These are phyloP conservation scores for Phoma herbarum DNA, from an alignment of 2,329 filamentous ascomycete species.

Conservation along the genomic window DNA sequence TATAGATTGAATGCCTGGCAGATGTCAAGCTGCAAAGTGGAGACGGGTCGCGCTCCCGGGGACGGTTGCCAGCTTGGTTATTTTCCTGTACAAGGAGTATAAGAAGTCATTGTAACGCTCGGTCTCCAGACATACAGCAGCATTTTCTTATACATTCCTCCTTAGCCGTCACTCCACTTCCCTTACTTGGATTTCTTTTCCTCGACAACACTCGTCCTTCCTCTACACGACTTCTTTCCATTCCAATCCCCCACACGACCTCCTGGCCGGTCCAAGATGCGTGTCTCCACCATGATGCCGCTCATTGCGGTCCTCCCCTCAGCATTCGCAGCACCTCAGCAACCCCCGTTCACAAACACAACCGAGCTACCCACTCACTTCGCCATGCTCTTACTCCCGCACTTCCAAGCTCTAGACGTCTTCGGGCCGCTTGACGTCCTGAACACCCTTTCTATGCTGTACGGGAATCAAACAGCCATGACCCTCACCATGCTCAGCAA, in stretches of 20 bases:
- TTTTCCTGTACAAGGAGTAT: neutral
- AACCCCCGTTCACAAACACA: slow-evolving; percentile 35
- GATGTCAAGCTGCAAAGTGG: slow-evolving; percentile 13
- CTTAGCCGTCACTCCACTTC: neutral
- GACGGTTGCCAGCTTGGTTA: neutral
- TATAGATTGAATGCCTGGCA: slow-evolving; percentile 5
- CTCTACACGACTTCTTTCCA: too few relatives aligned
- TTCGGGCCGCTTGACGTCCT: slow-evolving; percentile 59
- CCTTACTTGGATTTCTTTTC: neutral
- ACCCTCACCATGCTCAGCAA: slow-evolving; percentile 38
- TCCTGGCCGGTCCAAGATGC: slow-evolving; percentile 10
- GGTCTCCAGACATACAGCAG: neutral
- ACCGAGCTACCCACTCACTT: slow-evolving; percentile 35
- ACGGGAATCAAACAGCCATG: slow-evolving; percentile 34
- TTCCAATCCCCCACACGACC: neutral
- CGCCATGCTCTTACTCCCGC: slow-evolving; percentile 34
- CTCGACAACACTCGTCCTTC: neutral
- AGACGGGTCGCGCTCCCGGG: neutral
- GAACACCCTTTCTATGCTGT: slow-evolving; percentile 40
- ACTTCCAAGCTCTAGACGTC: slow-evolving; percentile 46
- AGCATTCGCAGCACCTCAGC: slow-evolving; percentile 20
- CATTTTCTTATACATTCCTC: neutral
- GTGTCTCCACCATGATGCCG: slow-evolving; percentile 20
- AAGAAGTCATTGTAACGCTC: neutral
- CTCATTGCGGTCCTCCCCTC: slow-evolving; percentile 19